Percentiles rank a stretch among this genome's conserved stretches.
Evolutionary conservation across 495 filamentous ascomycete species (phyloP).

Genomic region (Collariella sp.): DNA sequence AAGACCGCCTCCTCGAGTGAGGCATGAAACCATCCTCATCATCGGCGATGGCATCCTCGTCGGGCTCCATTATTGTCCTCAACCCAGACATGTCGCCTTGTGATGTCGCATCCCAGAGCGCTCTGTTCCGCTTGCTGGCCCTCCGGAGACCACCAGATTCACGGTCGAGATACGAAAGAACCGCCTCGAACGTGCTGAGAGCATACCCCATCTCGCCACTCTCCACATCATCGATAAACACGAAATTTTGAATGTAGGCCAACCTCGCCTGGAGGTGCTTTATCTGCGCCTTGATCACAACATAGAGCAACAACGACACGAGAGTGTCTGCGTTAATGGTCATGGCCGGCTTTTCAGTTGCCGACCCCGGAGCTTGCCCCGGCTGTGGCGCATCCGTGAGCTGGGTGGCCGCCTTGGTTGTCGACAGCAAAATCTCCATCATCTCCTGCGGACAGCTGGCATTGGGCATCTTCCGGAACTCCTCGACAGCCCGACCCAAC

Average conservation of each 20-base stretch:
- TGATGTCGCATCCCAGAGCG: slow-evolving; percentile 78
- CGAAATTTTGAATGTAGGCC: slow-evolving; percentile 89
- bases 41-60: slow-evolving; percentile 31
- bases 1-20: slow-evolving; percentile 33
- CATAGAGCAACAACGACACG: slow-evolving; percentile 82
- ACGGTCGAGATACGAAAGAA: slow-evolving; percentile 78
- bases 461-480: slow-evolving; percentile 77
- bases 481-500: slow-evolving; percentile 70
- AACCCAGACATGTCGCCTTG: slow-evolving; percentile 66
- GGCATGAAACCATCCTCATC: slow-evolving; percentile 34
- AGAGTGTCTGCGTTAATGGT: slow-evolving; percentile 94
- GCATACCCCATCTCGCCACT: slow-evolving; percentile 96
- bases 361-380: slow-evolving; percentile 8
- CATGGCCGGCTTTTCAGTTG: slow-evolving; percentile 45
- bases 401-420: slow-evolving; percentile 72
- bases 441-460: slow-evolving; percentile 90
- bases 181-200: slow-evolving; percentile 91
- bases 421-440: slow-evolving; percentile 79
- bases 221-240: slow-evolving; percentile 95
- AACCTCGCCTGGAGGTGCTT: slow-evolving; percentile 80
- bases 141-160: slow-evolving; percentile 74
- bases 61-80: slow-evolving; percentile 68
- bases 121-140: slow-evolving; percentile 77
- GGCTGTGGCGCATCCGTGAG: slow-evolving; percentile 37
- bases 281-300: slow-evolving; percentile 87